Percentiles rank a stretch among this genome's conserved stretches.
These are phyloP conservation scores for Magnusiomyces magnusii DNA, from an alignment of 1,139 yeast genomes.

Conservation along the genomic window DNA sequence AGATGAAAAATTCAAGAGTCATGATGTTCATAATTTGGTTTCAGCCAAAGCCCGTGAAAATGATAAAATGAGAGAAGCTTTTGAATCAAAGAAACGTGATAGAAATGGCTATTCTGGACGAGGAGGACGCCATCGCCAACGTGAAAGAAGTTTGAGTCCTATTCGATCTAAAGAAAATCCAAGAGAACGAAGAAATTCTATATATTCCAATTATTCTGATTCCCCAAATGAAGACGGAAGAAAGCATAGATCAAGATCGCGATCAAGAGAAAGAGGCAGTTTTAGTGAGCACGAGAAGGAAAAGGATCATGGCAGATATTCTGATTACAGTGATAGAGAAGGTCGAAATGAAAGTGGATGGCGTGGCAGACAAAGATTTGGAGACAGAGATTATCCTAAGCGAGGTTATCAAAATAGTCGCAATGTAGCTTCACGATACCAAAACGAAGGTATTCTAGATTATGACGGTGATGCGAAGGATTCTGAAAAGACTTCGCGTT, in stretches of 20 bases:
- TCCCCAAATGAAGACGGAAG: not conserved
- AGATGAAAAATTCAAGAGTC: conserved; percentile 6
- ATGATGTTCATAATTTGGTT: conserved; percentile 21
- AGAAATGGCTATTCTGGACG: conserved; percentile 12
- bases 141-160: not conserved
- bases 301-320: too few species aligned
- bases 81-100: conserved; percentile 9
- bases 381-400: not conserved
- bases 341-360: too few species aligned
- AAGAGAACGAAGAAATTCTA: not conserved
- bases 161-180: not conserved
- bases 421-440: not conserved
- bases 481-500: not conserved
- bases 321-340: too few species aligned
- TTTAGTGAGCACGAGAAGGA: too few species aligned
- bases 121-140: not conserved
- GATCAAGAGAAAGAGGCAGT: too few species aligned
- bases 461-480: not conserved
- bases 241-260: too few species aligned
- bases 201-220: too few species aligned
- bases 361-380: not conserved
- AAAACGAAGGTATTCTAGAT: not conserved
- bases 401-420: not conserved
- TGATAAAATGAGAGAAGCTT: conserved; percentile 18
- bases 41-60: conserved; percentile 20